These are phyloP conservation scores for Phytophthora kernoviae DNA, from an alignment of 352 stramenopile genomes.

Conservation along the genomic window DNA sequence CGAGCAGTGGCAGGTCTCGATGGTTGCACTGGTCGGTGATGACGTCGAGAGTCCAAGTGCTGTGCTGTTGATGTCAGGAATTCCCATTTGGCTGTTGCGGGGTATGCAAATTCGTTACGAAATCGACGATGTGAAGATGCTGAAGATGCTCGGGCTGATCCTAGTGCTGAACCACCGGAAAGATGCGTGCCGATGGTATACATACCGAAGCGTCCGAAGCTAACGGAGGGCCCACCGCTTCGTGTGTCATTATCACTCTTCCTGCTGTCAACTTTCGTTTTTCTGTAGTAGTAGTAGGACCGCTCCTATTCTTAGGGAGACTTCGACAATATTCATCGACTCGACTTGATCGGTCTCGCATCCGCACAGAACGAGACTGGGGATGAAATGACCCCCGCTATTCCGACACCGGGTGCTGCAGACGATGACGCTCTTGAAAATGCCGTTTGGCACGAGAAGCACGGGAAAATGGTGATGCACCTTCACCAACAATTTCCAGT, in stretches of 20 bases:
- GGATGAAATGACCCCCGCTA: conserved; percentile 26
- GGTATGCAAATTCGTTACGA: conserved; percentile 23
- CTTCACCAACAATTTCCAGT: conserved; percentile 42
- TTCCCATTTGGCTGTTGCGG: conserved; percentile 25
- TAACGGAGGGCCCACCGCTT: conserved; percentile 16
- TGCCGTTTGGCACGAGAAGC: conserved; percentile 68
- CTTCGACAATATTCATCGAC: background rate
- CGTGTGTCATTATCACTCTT: conserved; percentile 3
- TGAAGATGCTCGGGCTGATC: conserved; percentile 14
- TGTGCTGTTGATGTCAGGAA: conserved; percentile 26
- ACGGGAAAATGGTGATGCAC: conserved; percentile 25
- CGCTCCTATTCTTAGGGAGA: conserved; percentile 28
- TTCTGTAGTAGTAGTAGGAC: conserved; percentile 1
- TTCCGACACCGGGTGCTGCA: conserved; percentile 8
- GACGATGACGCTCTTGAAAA: conserved; percentile 43
- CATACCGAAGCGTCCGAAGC: conserved; percentile 14
- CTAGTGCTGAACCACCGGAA: background rate
- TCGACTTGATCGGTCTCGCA: too few relatives aligned
- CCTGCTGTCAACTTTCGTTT: conserved; percentile 1
- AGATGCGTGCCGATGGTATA: conserved; percentile 12
- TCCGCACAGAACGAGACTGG: background rate
- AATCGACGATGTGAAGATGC: conserved; percentile 17
- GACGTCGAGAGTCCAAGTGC: conserved; percentile 5
- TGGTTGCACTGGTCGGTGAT: conserved; percentile 8
- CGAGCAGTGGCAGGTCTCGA: conserved; percentile 28